A percentile compares a stretch with the other conserved stretches of the same genome.
Conservation (phyloP, 495 filamentous ascomycete species). For the Elasticomyces elasticus region DNA sequence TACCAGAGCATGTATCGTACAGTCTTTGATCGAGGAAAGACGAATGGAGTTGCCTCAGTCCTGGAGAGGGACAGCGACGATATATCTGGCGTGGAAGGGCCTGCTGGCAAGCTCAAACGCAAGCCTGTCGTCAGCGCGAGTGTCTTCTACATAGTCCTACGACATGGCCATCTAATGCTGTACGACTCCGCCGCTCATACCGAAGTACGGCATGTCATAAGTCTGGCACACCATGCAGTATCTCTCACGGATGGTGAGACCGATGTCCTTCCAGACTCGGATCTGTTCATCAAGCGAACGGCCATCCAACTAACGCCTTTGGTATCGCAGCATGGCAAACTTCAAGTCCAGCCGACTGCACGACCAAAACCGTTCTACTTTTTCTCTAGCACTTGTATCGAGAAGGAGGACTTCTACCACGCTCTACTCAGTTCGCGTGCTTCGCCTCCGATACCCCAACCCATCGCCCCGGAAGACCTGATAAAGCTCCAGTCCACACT, state of each 20-base stretch:
- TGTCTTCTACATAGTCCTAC: slow-evolving; percentile 30
- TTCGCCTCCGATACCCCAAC: slow-evolving; percentile 57
- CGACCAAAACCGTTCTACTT: slow-evolving; percentile 68
- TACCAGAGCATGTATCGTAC: slow-evolving; percentile 97
- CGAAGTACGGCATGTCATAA: slow-evolving; percentile 91
- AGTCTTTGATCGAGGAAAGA: slow-evolving; percentile 76
- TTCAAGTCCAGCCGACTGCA: background rate
- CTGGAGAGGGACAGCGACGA: slow-evolving; percentile 39
- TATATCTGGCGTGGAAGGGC: slow-evolving; percentile 57
- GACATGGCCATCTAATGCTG: slow-evolving; percentile 93
- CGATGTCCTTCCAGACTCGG: slow-evolving; percentile 64
- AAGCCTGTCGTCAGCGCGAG: slow-evolving; percentile 4
- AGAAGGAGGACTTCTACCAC: slow-evolving; percentile 98
- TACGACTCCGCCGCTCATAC: slow-evolving; percentile 84
- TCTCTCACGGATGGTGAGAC: slow-evolving; percentile 63
- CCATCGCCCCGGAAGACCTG: slow-evolving; percentile 76
- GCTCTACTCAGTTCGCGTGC: slow-evolving; percentile 76
- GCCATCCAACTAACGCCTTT: slow-evolving; percentile 71
- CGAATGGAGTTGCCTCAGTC: slow-evolving; percentile 27
- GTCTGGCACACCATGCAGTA: slow-evolving; percentile 76
- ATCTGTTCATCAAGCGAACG: slow-evolving; percentile 91
- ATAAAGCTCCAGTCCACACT: slow-evolving; percentile 77
- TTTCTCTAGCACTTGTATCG: slow-evolving; percentile 86
- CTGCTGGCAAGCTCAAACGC: slow-evolving; percentile 45
- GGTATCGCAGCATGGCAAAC: slow-evolving; percentile 37